Evolutionary conservation across 805 yeast species (phyloP).

Genomic region (Lipomyces anomalus): DNA sequence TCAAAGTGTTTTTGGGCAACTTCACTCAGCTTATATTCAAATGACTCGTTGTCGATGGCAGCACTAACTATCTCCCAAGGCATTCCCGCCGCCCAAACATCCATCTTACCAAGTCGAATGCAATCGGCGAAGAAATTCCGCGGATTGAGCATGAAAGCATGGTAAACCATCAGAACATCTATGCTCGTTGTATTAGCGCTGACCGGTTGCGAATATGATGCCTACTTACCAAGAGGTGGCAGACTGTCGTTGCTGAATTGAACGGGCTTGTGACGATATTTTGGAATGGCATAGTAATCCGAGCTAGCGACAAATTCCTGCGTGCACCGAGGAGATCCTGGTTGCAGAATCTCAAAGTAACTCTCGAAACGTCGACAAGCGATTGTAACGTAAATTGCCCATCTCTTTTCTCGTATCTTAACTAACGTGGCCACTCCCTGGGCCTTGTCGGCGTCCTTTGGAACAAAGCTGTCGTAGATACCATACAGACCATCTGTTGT

Average conservation of each 20-base stretch:
- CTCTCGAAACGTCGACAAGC: background rate
- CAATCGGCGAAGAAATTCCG: constrained; percentile 24
- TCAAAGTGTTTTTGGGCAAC: constrained; percentile 5
- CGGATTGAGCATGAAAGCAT: constrained; percentile 26
- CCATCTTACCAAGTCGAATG: constrained; percentile 4
- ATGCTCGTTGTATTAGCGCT: constrained; percentile 20
- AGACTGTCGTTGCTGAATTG: background rate
- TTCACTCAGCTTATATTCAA: constrained; percentile 3
- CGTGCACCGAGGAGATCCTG: background rate
- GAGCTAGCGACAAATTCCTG: background rate
- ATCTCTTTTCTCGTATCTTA: background rate
- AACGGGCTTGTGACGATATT: background rate
- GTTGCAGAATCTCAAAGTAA: background rate
- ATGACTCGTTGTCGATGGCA: background rate
- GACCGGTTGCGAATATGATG: too few species aligned
- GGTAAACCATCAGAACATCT: constrained; percentile 29
- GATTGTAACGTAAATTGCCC: background rate
- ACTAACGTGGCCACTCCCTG: background rate
- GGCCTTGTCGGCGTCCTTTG: background rate
- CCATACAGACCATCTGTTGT: background rate
- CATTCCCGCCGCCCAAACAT: constrained; percentile 1
- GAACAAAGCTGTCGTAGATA: background rate
- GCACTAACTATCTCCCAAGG: constrained; percentile 10
- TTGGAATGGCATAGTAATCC: background rate
- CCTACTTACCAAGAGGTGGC: background rate